These are phyloP conservation scores for Pythium phragmiticola DNA, from an alignment of 352 stramenopile genomes.

Conservation along the genomic window DNA sequence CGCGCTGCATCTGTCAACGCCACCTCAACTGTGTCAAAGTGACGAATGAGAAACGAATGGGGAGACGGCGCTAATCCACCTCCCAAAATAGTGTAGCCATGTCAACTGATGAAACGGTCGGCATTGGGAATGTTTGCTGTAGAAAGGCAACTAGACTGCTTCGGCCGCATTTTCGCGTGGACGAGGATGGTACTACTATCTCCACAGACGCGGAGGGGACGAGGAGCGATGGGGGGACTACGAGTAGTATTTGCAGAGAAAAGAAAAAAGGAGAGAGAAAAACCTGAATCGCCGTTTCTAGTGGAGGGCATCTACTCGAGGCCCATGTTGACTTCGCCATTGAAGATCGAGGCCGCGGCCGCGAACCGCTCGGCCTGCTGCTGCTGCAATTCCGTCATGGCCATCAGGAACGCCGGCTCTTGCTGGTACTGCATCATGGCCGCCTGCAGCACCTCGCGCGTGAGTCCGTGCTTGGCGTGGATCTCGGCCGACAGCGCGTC, in stretches of 20 bases:
- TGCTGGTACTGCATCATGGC: constrained; percentile 93
- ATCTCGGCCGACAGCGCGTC: constrained; percentile 84
- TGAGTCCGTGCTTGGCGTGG: constrained; percentile 86
- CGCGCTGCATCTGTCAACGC: constrained; percentile 48
- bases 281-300: constrained; percentile 9
- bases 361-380: constrained; percentile 84
- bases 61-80: too few species aligned
- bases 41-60: constrained; percentile 2
- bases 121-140: too few species aligned
- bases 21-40: not conserved
- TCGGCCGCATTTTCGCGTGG: too few species aligned
- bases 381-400: constrained; percentile 87
- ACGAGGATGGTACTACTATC: not conserved
- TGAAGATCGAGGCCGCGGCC: constrained; percentile 80
- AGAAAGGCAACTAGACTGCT: not conserved
- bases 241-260: constrained; percentile 5
- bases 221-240: not conserved
- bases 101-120: not conserved
- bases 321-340: constrained; percentile 89
- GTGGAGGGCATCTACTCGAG: constrained; percentile 49
- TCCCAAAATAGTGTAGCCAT: constrained; percentile 23
- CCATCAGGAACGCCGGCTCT: constrained; percentile 82
- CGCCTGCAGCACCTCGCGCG: constrained; percentile 82
- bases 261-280: not conserved
- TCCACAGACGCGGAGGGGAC: not conserved